Conservation (phyloP, 257 asterid genomes). For the Mentha longifolia region DNA sequence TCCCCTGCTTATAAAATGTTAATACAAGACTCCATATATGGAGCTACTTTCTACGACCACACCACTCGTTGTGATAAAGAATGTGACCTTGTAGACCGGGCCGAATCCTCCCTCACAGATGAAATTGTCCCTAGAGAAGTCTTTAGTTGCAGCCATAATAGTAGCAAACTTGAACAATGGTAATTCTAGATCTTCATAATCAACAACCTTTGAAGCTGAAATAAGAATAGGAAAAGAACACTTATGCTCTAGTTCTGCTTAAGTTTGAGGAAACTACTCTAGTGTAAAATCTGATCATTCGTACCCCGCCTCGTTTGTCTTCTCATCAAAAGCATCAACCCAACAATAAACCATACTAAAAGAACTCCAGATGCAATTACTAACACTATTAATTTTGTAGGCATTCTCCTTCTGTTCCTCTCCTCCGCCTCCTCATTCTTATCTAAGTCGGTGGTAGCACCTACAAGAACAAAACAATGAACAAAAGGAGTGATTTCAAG, state of each 20-base stretch:
- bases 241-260: background rate
- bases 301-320: slow-evolving; percentile 26
- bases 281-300: background rate
- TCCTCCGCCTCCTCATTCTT: no score
- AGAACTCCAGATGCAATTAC: background rate
- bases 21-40: background rate
- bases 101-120: slow-evolving; percentile 50
- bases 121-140: slow-evolving; percentile 38
- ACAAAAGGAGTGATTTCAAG: no score
- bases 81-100: slow-evolving; percentile 51
- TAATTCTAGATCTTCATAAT: slow-evolving; percentile 36
- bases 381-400: slow-evolving; percentile 12
- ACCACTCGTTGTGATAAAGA: background rate
- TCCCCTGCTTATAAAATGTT: slow-evolving; percentile 43
- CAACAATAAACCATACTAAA: background rate
- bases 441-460: no score
- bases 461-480: no score
- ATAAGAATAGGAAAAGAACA: background rate
- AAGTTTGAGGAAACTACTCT: background rate
- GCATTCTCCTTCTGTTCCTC: background rate
- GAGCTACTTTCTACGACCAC: no score
- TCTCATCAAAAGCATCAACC: background rate
- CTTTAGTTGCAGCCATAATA: background rate
- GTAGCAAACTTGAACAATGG: slow-evolving; percentile 15
- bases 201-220: slow-evolving; percentile 1